Evolutionary conservation across 805 yeast species (phyloP), one percentile per base, ranked within the genome.

Genomic region (Candida mattraensis): DNA sequence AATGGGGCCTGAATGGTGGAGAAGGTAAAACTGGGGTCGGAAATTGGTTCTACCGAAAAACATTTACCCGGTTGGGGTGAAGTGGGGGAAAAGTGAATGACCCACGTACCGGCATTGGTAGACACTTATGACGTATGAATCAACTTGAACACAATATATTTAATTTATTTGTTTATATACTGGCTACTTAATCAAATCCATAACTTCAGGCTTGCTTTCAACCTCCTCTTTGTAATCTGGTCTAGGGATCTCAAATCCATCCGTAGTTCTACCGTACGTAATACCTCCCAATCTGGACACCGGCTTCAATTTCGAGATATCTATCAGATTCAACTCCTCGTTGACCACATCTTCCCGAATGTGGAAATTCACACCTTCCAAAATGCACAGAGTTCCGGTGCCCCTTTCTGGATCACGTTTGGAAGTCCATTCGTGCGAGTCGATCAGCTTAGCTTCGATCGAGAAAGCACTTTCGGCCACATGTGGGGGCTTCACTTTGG

Each of bases 391-490:
- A 0, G 62, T 56, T 4, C 75, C 72, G 2, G 70, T 55, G 11
- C 34, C 35, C 25, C 38, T 53, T 2, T 40, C 39, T 1, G 70
- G 66, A 28, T 61, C 60, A 7, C 27, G 29, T 36, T 61, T 64
- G 2, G 79, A 68, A 14, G 39, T 54, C 69, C 72, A 70, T 10
- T 67, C 67, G 41, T 70, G 73, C 4, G 52, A 42, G 27, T 62
- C 58, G 11, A 73, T 39, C 21, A 76, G 56, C 47, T 70, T 75
- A 23, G 71, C 73, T 53, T 78, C 85, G 10, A 78, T 46, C 3
- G 78, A 69, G 48, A 79, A 76, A 4, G 77, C 80, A 30, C 77
- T 66, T 40, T 79, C 83, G 0, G 74, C 76, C 5, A 79, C 83
- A 46, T 69, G 74, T 6, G 75, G 66, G 0, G 82, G 71, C 29